These are phyloP conservation scores for Theobroma cacao DNA, from an alignment of 345 rosid genomes.

Conservation along the genomic window DNA sequence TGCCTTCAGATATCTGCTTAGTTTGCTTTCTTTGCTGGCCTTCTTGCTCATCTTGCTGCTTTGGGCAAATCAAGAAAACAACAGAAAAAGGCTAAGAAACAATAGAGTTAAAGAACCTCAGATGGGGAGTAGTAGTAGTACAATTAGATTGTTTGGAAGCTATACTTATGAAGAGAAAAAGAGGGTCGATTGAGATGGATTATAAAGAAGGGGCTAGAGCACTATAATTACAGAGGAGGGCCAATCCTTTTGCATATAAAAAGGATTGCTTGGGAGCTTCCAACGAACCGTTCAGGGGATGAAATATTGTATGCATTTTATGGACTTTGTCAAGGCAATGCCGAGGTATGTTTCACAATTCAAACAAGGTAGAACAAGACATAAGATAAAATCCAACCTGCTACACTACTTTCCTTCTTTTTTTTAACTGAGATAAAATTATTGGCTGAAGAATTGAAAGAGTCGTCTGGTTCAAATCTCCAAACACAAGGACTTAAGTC, in stretches of 20 bases:
- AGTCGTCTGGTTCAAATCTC: background rate
- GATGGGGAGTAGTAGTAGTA: background rate
- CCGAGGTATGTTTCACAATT: background rate
- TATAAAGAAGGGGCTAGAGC: background rate
- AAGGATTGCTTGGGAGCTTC: background rate
- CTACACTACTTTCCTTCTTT: background rate
- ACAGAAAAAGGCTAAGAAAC: background rate
- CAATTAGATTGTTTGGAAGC: background rate
- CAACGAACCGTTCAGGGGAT: background rate
- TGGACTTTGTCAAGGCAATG: background rate
- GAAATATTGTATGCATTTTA: background rate
- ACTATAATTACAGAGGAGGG: background rate
- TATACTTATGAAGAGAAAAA: background rate
- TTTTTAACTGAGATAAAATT: background rate
- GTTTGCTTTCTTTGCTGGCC: slow-evolving; percentile 27
- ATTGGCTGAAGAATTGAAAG: background rate
- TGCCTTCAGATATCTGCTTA: slow-evolving; percentile 39
- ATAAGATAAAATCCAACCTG: background rate
- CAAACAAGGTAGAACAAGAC: background rate
- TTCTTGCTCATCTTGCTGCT: slow-evolving; percentile 16
- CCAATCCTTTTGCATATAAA: background rate
- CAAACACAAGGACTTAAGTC: background rate
- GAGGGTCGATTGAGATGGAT: background rate
- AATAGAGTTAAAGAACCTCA: background rate
- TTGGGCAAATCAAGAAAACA: background rate